A percentile compares a stretch with the other conserved stretches of the same genome.
phyloP scores from a whole-genome alignment of 768 basidiomycete genomes.

The Auricularia auricula-judae region DNA sequence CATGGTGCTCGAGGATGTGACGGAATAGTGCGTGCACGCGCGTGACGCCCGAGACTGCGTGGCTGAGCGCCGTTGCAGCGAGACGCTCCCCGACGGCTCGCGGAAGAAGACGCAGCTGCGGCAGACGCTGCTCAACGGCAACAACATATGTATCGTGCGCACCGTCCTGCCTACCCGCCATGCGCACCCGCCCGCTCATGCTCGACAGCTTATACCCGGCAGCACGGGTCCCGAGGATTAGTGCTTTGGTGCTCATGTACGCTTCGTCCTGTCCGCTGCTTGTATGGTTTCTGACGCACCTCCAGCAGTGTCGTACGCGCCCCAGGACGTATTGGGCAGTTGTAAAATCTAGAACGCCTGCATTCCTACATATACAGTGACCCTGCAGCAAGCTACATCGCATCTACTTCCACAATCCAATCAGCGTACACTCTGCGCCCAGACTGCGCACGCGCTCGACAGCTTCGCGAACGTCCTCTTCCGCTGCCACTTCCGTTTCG shows the following conservation, averaged over 20 bases:
- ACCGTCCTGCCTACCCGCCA: background rate
- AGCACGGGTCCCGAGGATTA: slow-evolving; percentile 51
- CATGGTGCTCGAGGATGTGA: slow-evolving; percentile 94
- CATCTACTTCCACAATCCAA: background rate
- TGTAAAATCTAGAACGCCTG: too few relatives aligned
- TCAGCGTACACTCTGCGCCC: background rate
- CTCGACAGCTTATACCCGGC: slow-evolving; percentile 50
- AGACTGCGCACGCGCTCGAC: background rate
- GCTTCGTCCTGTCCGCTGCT: background rate
- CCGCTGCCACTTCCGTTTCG: slow-evolving; percentile 32
- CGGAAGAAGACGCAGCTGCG: slow-evolving; percentile 68
- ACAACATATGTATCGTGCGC: slow-evolving; percentile 92
- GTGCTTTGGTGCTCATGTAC: background rate
- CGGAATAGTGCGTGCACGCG: slow-evolving; percentile 80
- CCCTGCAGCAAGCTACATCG: background rate
- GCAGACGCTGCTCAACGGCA: slow-evolving; percentile 86
- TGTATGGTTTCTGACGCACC: background rate
- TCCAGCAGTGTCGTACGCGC: too few relatives aligned
- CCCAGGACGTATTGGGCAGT: too few relatives aligned
- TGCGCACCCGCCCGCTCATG: slow-evolving; percentile 6
- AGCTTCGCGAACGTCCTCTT: background rate
- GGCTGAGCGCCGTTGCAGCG: slow-evolving; percentile 34
- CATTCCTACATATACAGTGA: background rate
- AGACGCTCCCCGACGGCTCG: slow-evolving; percentile 69
- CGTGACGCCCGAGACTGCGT: too few relatives aligned